Evolutionary conservation across 352 stramenopile species (phyloP), one percentile per base, ranked within the genome.

Genomic region (Phytophthora macrochlamydospora): DNA sequence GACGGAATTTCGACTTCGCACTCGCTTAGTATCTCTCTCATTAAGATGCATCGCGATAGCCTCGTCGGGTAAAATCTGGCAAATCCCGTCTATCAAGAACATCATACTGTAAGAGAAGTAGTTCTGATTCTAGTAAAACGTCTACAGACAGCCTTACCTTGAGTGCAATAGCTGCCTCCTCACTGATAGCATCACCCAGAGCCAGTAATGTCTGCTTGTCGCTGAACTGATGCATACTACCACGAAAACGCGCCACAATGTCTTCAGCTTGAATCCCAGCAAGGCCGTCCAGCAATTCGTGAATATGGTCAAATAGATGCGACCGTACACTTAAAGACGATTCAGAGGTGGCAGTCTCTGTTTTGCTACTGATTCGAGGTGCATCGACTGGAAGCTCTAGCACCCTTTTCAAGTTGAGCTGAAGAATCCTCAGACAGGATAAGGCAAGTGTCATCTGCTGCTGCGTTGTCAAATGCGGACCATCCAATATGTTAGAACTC

Each of bases 31-130:
- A 76, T 55, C 7, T 73, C 46, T 56, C 69, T 67, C 3, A 76
- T 14, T 60, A 75, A 42, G 12, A 43, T 58, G 49, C 48, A 59
- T 35, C 55, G 53, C 14, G 67, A 38, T 7, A 13, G 3, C 40
- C 30, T 48, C 33, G 69, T 50, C 0, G 77, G 77, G 44, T 87
- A 89, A 59, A 90, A 90, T 14, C 59, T 38, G 12, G 43, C 49
- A 46, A 90, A 90, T 12, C 81, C 79, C 50, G 85, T 71, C 79
- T 89, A 49, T 37, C 40, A 29, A 50, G 52, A n/a, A 8, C 51
- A 57, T 48, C 6, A 67, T 7, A 4, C 33, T 24, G 4, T 31
- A 48, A 46, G 14, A n/a, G 37, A 43, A 59, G 9, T 9, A 12
- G 13, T 11, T 33, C 2, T 48, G 42, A 7, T 7, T 44, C 14